A percentile compares a stretch with the other conserved stretches of the same genome.
These are phyloP conservation scores for Ceratocystis colombiana DNA, from an alignment of 2,329 filamentous ascomycete genomes.

Conservation along the genomic window DNA sequence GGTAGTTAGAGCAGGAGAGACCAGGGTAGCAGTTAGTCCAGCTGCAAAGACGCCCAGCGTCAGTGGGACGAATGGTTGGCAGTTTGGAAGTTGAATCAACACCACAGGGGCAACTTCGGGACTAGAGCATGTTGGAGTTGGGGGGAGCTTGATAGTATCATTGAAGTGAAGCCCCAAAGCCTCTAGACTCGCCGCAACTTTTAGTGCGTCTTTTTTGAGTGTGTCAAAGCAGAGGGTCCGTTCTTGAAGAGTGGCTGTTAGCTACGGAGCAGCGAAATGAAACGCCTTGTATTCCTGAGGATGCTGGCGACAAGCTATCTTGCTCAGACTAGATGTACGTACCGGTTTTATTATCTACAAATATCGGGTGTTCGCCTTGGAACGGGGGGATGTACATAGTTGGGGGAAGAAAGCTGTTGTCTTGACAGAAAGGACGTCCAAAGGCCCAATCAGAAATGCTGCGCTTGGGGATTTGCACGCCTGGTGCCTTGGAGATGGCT, in stretches of 20 bases:
- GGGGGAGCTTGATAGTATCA: conserved; percentile 32
- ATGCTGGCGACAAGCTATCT: too few species aligned
- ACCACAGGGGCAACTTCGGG: conserved; percentile 37
- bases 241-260: conserved; percentile 29
- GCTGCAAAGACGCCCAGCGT: conserved; percentile 35
- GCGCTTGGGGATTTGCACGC: conserved; percentile 26
- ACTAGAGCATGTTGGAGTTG: conserved; percentile 34
- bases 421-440: conserved; percentile 33
- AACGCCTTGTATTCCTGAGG: too few species aligned
- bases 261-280: background rate
- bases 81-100: conserved; percentile 38
- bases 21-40: conserved; percentile 36
- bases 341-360: conserved; percentile 37
- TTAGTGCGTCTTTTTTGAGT: conserved; percentile 33
- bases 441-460: conserved; percentile 35
- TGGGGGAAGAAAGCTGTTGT: conserved; percentile 30
- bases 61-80: conserved; percentile 34
- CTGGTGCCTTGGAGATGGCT: conserved; percentile 1
- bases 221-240: conserved; percentile 33
- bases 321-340: conserved; percentile 23
- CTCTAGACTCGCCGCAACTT: conserved; percentile 33
- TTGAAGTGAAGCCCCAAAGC: conserved; percentile 34
- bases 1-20: conserved; percentile 35
- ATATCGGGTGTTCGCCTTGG: conserved; percentile 32
- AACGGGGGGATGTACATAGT: conserved; percentile 32